These are phyloP conservation scores for Narthecium ossifragum DNA, from an alignment of 106 monocot genomes.

Conservation along the genomic window DNA sequence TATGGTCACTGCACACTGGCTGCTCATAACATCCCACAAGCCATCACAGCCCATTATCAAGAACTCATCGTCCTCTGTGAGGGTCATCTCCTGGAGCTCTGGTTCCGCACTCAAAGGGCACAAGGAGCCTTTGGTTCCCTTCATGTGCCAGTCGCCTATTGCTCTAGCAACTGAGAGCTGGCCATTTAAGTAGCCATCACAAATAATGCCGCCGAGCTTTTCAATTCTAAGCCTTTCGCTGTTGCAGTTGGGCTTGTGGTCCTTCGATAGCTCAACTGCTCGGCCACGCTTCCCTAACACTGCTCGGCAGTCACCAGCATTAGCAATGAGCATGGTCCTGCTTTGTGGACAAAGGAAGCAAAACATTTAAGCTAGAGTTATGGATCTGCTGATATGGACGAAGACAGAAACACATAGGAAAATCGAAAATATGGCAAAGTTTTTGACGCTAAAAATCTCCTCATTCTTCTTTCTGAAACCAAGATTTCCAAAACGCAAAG, in stretches of 20 bases:
- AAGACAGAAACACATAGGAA: no score
- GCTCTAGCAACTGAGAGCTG: conserved; percentile 49
- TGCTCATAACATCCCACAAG: conserved; percentile 58
- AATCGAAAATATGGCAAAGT: no score
- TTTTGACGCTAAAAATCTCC: no score
- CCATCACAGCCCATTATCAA: conserved; percentile 47
- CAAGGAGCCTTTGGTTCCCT: conserved; percentile 32
- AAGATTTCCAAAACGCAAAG: no score
- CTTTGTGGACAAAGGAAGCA: background rate
- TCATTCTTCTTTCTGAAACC: no score
- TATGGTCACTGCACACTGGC: conserved; percentile 44
- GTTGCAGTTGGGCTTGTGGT: conserved; percentile 48
- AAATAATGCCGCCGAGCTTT: conserved; percentile 32
- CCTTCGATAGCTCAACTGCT: conserved; percentile 37
- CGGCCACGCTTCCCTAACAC: conserved; percentile 42
- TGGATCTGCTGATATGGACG: no score
- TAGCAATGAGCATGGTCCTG: conserved; percentile 42
- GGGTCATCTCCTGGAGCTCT: conserved; percentile 21
- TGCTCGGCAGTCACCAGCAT: conserved; percentile 52
- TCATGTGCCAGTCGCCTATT: conserved; percentile 54
- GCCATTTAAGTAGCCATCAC: conserved; percentile 41
- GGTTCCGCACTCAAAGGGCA: conserved; percentile 45
- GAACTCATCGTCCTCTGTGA: conserved; percentile 44
- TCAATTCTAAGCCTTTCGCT: conserved; percentile 38
- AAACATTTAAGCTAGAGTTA: no score